phyloP scores from a whole-genome alignment of 2,329 filamentous ascomycete genomes.

The Immersiporthe knoxdaviesiana region DNA sequence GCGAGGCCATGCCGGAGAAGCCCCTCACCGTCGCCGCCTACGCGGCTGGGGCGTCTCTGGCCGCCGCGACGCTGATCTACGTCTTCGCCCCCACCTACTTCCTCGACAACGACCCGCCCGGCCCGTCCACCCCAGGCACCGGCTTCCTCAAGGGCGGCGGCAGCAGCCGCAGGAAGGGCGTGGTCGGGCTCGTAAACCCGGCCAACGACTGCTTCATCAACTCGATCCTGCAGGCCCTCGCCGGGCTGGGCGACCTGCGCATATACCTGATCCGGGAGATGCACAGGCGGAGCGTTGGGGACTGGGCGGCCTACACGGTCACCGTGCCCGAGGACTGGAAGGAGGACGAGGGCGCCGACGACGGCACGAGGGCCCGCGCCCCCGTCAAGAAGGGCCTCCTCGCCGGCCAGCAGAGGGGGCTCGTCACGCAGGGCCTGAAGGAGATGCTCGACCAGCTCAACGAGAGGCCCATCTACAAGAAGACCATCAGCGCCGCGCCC shows the following conservation, averaged over 20 bases:
- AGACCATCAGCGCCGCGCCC: constrained; percentile 84
- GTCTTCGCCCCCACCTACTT: constrained; percentile 98
- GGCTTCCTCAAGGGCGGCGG: constrained; percentile 33
- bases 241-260: constrained; percentile 85
- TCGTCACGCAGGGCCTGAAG: constrained; percentile 86
- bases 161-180: constrained; percentile 72
- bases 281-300: constrained; percentile 80
- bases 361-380: constrained; percentile 12
- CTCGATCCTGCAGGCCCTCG: constrained; percentile 89
- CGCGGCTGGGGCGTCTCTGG: constrained; percentile 91
- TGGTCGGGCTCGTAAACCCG: constrained; percentile 85
- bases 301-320: constrained; percentile 72
- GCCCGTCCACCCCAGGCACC: constrained; percentile 38
- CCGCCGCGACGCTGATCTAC: constrained; percentile 92
- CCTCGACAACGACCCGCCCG: constrained; percentile 77
- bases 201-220: constrained; percentile 99
- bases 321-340: constrained; percentile 51
- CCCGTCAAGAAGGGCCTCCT: constrained; percentile 49
- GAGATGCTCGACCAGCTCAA: constrained; percentile 91
- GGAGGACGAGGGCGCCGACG: constrained; percentile 7
- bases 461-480: constrained; percentile 89
- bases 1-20: constrained; percentile 72
- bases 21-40: constrained; percentile 85
- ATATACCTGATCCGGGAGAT: constrained; percentile 91
- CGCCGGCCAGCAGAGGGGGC: constrained; percentile 73